Evolutionary conservation across 805 yeast species (phyloP), one percentile per base, ranked within the genome.

Genomic region (Saccharomycopsis oosterbeekiorum): DNA sequence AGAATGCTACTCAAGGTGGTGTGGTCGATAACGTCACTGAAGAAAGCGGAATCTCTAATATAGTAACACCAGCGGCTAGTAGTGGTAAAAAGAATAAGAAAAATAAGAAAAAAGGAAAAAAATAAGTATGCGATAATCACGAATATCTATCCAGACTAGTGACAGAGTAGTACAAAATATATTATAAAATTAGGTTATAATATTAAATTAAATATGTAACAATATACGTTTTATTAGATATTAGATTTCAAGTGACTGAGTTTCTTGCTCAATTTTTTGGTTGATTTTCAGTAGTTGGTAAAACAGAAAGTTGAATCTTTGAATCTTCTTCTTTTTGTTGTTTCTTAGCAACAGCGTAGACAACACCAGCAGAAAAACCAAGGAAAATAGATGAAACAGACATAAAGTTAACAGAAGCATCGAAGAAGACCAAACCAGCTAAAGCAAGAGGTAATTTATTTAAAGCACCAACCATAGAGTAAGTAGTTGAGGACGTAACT

Each of bases 391-490:
- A 93, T 47, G 91, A 76, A 65, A 93, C 86, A 42, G 96, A 88
- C 80, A 88, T 84, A 78, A 94, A 89, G 80, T 96, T 94, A 71
- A 88, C 89, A 64, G 96, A 92, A 62, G 97, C 96, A 70, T 90
- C 97, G 71, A 94, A 94, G 83, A 94, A 93, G 67, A 94, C 71
- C 74, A 94, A 83, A 51, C 99, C 99, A 47, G 96, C 86, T 63
- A 94, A 80, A 15, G 99, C 99, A 71, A 94, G 90, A 72, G 99
- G 99, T 70, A 94, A 84, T 78, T 94, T 94, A 84, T 94, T 94
- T 75, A 94, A 83, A 60, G 99, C 99, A 75, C 99, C 99, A 63
- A 94, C 98, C 99, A 94, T 94, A 60, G 97, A 90, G 79, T 94
- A 94, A 60, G 99, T 94, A 60, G 99, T 94, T 34, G 98, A 92